Conservation (phyloP, 441 rosid species). For the Pelargonium cotyledonis region DNA sequence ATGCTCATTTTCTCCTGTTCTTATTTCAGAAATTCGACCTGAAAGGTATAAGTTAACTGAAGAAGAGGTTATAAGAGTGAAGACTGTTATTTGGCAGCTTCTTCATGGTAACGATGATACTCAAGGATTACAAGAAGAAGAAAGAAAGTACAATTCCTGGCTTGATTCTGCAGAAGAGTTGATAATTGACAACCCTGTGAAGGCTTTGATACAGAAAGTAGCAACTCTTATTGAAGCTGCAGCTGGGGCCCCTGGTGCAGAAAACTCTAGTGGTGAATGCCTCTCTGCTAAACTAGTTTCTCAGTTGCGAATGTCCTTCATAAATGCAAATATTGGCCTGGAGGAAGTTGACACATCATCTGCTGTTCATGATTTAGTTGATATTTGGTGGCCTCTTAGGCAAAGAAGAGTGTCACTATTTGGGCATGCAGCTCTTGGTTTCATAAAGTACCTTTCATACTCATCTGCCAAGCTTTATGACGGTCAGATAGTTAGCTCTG, state of each 20-base stretch:
- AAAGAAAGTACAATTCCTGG: constrained; percentile 27
- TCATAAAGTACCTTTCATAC: constrained; percentile 65
- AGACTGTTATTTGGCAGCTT: constrained; percentile 40
- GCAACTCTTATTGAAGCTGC: constrained; percentile 65
- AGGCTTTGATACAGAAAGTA: constrained; percentile 49
- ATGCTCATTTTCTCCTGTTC: constrained; percentile 56
- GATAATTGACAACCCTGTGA: constrained; percentile 29
- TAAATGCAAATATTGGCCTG: constrained; percentile 31
- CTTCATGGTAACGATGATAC: constrained; percentile 33
- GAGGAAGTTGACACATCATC: constrained; percentile 41
- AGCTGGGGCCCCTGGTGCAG: constrained; percentile 71
- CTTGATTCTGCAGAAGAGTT: constrained; percentile 35
- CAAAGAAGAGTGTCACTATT: constrained; percentile 82
- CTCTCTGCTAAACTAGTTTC: constrained; percentile 67
- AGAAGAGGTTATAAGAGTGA: constrained; percentile 57
- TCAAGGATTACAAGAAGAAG: constrained; percentile 28
- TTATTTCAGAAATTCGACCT: constrained; percentile 56
- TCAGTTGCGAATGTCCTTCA: constrained; percentile 45
- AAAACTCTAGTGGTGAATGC: constrained; percentile 47
- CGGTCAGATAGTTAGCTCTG: constrained; percentile 45
- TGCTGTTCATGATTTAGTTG: constrained; percentile 57
- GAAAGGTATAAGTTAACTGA: constrained; percentile 66
- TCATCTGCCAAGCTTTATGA: constrained; percentile 53
- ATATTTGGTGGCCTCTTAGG: constrained; percentile 86
- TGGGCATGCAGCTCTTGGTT: constrained; percentile 86